Evolutionary conservation across 176 grass and related monocot species (phyloP).

Genomic region (Aegilops speltoides): DNA sequence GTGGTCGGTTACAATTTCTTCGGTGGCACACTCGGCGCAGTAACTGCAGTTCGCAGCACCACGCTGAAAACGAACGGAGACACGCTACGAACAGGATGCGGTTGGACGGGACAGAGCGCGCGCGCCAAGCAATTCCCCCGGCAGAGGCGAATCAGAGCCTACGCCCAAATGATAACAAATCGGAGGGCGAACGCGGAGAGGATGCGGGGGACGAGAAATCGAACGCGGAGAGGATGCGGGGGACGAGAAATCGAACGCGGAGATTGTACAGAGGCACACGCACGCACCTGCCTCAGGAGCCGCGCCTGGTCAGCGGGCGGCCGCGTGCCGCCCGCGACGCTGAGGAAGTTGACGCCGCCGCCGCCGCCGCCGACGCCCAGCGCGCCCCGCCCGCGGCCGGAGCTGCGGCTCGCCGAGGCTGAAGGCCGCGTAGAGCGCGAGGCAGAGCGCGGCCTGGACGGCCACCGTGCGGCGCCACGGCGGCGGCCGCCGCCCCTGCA

Average conservation of each 20-base stretch:
- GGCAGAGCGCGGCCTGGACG: constrained; percentile 65
- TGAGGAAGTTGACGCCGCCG: constrained; percentile 59
- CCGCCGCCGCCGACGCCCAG: neutral
- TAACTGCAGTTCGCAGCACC: neutral
- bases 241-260: neutral
- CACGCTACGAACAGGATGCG: no score
- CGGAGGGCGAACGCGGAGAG: neutral
- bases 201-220: neutral
- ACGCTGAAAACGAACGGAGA: no score
- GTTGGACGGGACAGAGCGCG: neutral
- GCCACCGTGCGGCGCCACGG: constrained; percentile 58
- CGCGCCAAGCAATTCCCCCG: neutral
- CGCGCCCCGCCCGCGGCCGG: neutral
- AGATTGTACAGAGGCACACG: neutral
- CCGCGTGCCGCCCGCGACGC: constrained; percentile 62
- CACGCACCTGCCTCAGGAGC: constrained; percentile 55
- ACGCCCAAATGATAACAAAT: neutral
- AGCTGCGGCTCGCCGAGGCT: constrained; percentile 55
- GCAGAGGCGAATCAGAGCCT: neutral
- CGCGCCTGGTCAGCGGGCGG: constrained; percentile 35
- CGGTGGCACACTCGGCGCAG: neutral
- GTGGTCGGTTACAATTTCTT: neutral
- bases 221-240: neutral
- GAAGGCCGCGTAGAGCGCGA: constrained; percentile 82
- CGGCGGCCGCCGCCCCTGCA: neutral